phyloP scores from a whole-genome alignment of 1,284 basidiomycete species.

The Ustilago shanxiensis region DNA sequence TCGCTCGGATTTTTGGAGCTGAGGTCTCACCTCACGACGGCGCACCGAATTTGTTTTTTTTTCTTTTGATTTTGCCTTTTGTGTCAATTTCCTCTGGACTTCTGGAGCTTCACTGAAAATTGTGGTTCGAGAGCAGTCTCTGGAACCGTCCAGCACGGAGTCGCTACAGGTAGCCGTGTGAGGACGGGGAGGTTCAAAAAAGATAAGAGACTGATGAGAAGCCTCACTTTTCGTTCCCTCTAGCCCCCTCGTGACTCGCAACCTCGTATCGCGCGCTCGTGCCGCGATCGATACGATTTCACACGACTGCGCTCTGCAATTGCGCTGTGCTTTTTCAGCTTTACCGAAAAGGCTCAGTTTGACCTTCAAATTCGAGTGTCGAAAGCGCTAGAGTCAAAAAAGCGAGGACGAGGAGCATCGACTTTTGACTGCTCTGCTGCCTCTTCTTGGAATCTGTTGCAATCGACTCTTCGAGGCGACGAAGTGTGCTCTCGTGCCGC shows the following conservation, averaged over 20 bases:
- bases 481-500: background rate
- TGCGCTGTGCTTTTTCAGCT: background rate
- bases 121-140: slow-evolving; percentile 11
- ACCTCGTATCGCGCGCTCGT: slow-evolving; percentile 10
- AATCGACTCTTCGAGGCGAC: background rate
- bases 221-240: background rate
- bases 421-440: background rate
- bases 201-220: slow-evolving; percentile 9
- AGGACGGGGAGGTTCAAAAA: background rate
- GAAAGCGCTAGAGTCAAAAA: background rate
- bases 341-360: background rate
- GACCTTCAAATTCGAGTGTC: background rate
- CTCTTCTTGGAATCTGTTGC: background rate
- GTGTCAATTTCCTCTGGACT: background rate
- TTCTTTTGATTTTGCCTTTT: too few species aligned
- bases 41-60: slow-evolving; percentile 27
- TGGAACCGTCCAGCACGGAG: background rate
- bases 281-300: slow-evolving; percentile 10
- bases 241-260: background rate
- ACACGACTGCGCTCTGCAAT: slow-evolving; percentile 8
- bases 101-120: background rate
- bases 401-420: background rate
- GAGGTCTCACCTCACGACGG: background rate
- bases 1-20: background rate
- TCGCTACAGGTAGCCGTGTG: background rate